Evolutionary conservation across 495 filamentous ascomycete species (phyloP), one percentile per base, ranked within the genome.

Genomic region (Aspergillus hancockii): DNA sequence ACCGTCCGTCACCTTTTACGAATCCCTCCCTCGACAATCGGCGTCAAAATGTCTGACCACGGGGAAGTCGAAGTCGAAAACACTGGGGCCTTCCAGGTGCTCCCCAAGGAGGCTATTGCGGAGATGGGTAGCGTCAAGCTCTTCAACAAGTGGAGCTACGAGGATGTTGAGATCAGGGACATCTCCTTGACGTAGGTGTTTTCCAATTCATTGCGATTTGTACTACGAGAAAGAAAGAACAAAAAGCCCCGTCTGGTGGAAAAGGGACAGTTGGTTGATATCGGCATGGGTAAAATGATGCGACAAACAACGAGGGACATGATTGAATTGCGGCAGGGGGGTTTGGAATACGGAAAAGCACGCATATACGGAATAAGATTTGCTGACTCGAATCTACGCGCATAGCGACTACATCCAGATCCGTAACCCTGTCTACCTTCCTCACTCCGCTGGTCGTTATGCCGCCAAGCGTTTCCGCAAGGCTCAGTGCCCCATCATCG

Each of bases 391-490:
- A 61, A 55, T 63, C 67, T 65, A 56, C 58, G 54, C 45, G 54
- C 64, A 71, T 75, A 98, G 94, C 83, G 94, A 98, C 77, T 98
- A 98, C 88, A 94, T 98, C 78, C 93, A 97, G 82, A 97, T 98
- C 86, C 93, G 94, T 67, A 85, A 90, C 59, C 95, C 95, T 63
- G 94, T 98, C 84, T 99, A 97, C 85, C 86, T 96, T 75, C 90
- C 94, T 69, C 94, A 99, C 85, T 95, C 94, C 64, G 95, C 95
- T 71, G 94, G 94, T 75, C 92, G 94, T 72, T 98, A 97, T 83
- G 94, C 94, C 75, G 87, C 89, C 79, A 99, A 99, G 90, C 89
- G 94, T 69, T 99, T 99, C 91, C 89, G 94, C 83, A 99, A 99
- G 87, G 93, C 95, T 74, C 93, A 98, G 87, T 98, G 94, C 89